These are phyloP conservation scores for Kewa caespitosa DNA, from an alignment of 179 eudicot genomes.

Conservation along the genomic window DNA sequence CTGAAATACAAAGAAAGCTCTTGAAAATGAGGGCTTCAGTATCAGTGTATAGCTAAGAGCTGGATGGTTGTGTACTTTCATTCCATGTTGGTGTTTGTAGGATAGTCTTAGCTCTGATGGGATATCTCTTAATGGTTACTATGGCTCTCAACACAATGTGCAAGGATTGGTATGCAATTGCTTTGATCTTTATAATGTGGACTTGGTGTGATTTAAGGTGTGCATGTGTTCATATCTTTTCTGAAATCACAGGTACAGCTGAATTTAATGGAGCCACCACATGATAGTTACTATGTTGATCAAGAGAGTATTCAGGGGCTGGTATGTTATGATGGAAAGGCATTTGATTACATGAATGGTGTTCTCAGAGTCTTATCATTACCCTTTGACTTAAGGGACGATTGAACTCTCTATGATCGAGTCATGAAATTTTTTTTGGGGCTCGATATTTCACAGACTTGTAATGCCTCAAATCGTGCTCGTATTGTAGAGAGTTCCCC, in stretches of 20 bases:
- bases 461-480: slow-evolving; percentile 34
- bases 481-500: neutral
- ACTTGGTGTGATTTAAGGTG: neutral
- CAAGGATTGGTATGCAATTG: slow-evolving; percentile 73
- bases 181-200: slow-evolving; percentile 4
- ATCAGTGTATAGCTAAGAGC: neutral
- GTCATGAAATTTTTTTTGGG: slow-evolving; percentile 77
- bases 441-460: slow-evolving; percentile 78
- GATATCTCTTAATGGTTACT: slow-evolving; percentile 60
- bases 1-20: neutral
- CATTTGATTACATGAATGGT: neutral
- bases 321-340: slow-evolving; percentile 47
- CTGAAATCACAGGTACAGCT: slow-evolving; percentile 54
- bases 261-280: slow-evolving; percentile 98
- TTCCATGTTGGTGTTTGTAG: slow-evolving; percentile 35
- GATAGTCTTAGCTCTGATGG: slow-evolving; percentile 64
- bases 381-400: slow-evolving; percentile 53
- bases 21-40: neutral
- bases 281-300: slow-evolving; percentile 80
- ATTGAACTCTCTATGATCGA: slow-evolving; percentile 58
- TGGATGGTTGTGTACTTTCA: slow-evolving; percentile 15
- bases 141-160: slow-evolving; percentile 69
- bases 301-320: slow-evolving; percentile 79
- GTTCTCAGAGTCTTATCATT: slow-evolving; percentile 3
- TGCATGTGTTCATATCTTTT: slow-evolving; percentile 14